Evolutionary conservation across 768 basidiomycete species (phyloP).

Genomic region (Trametes maxima): DNA sequence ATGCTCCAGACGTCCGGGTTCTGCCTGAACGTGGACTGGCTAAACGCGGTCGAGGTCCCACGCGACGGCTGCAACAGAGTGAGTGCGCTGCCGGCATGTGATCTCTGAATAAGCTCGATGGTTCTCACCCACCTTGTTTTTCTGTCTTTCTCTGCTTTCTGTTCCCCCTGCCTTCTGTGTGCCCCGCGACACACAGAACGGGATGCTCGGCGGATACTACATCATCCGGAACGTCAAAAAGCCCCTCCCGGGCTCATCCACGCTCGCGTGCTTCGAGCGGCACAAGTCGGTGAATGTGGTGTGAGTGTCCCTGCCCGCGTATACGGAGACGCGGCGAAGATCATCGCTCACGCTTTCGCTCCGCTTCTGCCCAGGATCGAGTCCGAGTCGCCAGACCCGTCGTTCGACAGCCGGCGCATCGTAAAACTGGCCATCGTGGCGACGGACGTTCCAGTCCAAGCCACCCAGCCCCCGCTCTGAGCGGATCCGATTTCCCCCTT

Average conservation of each 20-base stretch:
- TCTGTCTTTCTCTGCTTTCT: conserved; percentile 4
- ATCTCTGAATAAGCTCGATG: not conserved
- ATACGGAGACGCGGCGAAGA: not conserved
- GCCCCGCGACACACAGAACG: conserved; percentile 38
- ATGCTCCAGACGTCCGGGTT: conserved; percentile 43
- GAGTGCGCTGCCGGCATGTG: conserved; percentile 26
- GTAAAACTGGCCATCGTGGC: conserved; percentile 52
- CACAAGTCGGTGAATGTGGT: conserved; percentile 54
- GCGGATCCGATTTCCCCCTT: not conserved
- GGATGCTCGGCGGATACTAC: conserved; percentile 53
- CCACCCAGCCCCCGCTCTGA: conserved; percentile 10
- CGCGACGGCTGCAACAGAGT: conserved; percentile 47
- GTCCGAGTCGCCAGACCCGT: conserved; percentile 39
- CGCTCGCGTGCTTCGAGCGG: conserved; percentile 44
- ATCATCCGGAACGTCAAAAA: conserved; percentile 51
- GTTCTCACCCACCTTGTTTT: conserved; percentile 7
- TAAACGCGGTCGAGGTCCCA: conserved; percentile 47
- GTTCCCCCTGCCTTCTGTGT: not conserved
- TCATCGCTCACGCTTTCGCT: not conserved
- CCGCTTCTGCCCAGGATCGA: conserved; percentile 40
- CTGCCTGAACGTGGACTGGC: conserved; percentile 53
- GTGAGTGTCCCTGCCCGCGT: conserved; percentile 34
- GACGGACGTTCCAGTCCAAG: conserved; percentile 38
- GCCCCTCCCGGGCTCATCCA: conserved; percentile 36
- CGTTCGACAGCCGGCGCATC: conserved; percentile 50